These are phyloP conservation scores for Paramecium bursaria DNA, from an alignment of 73 alveolate genomes.

Conservation along the genomic window DNA sequence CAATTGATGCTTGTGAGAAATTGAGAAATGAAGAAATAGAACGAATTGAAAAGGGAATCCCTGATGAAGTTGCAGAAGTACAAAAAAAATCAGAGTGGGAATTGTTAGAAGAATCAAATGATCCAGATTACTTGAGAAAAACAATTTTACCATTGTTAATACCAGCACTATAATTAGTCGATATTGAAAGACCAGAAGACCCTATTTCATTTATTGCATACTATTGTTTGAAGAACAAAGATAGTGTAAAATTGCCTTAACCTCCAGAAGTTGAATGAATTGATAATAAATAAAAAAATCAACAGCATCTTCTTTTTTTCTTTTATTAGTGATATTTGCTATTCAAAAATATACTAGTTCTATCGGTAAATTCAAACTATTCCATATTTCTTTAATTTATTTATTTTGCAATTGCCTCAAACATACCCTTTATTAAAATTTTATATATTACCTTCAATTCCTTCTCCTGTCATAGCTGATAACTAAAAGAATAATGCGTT, in stretches of 20 bases:
- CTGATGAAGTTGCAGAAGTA: constrained; percentile 76
- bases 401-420: not conserved
- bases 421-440: not conserved
- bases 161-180: constrained; percentile 80
- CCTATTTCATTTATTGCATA: constrained; percentile 88
- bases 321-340: too few relatives aligned
- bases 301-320: too few relatives aligned
- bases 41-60: constrained; percentile 78
- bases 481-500: not conserved
- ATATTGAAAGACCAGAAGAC: constrained; percentile 84
- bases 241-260: constrained; percentile 78
- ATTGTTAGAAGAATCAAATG: constrained; percentile 72
- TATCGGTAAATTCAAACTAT: too few relatives aligned
- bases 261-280: too few relatives aligned
- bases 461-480: not conserved
- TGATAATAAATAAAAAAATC: too few relatives aligned
- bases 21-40: constrained; percentile 87
- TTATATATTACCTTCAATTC: not conserved
- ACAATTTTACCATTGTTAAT: constrained; percentile 86
- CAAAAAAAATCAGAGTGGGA: constrained; percentile 85
- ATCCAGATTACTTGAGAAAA: constrained; percentile 82
- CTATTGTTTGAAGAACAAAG: constrained; percentile 86
- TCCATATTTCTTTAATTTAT: not conserved
- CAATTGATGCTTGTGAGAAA: constrained; percentile 90
- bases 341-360: too few relatives aligned